A percentile compares a stretch with the other conserved stretches of the same genome.
These are phyloP conservation scores for Fusarium foetens DNA, from an alignment of 2,329 filamentous ascomycete species.

Conservation along the genomic window DNA sequence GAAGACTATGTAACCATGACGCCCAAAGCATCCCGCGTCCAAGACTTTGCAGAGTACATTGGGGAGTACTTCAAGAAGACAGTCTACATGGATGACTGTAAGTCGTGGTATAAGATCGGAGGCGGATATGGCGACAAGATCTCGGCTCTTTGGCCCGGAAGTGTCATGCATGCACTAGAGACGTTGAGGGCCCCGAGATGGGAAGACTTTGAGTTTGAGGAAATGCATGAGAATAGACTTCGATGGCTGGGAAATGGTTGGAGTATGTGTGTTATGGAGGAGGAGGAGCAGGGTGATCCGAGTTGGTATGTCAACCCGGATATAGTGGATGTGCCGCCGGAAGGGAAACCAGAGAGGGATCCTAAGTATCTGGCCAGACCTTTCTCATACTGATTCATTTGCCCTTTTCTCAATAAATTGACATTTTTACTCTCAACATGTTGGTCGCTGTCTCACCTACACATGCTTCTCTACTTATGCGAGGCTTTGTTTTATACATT, in stretches of 20 bases:
- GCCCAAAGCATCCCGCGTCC: neutral
- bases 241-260: neutral
- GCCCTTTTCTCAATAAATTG: too few relatives aligned
- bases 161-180: conserved; percentile 3
- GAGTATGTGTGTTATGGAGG: neutral
- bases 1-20: neutral
- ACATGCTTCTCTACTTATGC: too few relatives aligned
- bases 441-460: too few relatives aligned
- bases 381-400: neutral
- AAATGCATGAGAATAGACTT: neutral
- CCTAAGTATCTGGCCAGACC: neutral
- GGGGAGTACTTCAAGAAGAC: neutral
- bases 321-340: neutral
- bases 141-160: neutral
- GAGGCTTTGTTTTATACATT: too few relatives aligned
- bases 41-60: neutral
- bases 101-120: neutral
- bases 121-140: neutral
- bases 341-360: neutral
- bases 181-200: neutral
- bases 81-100: neutral
- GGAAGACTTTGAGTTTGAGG: conserved; percentile 7
- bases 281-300: neutral
- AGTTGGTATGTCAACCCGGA: conserved; percentile 2
- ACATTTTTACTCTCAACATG: too few relatives aligned